phyloP scores from a whole-genome alignment of 352 stramenopile genomes.

The Pythium myriotylum region DNA sequence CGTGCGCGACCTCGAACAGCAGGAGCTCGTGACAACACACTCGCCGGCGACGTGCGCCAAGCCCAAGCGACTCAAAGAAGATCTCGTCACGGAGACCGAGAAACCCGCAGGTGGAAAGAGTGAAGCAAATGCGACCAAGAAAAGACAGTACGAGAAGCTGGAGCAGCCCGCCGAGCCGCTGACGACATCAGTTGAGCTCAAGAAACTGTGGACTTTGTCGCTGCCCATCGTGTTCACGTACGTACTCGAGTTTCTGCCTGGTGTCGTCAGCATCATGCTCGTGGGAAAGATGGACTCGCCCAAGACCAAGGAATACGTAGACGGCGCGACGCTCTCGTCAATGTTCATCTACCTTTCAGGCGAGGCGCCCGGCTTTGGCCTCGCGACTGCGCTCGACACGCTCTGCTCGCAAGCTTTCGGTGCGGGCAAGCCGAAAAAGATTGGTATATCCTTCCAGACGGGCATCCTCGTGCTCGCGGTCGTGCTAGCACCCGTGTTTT shows the following conservation, averaged over 20 bases:
- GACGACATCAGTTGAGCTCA: conserved; percentile 31
- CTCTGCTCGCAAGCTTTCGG: conserved; percentile 85
- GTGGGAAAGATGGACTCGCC: conserved; percentile 75
- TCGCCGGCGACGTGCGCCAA: neutral
- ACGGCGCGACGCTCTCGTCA: conserved; percentile 62
- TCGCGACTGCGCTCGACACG: conserved; percentile 89
- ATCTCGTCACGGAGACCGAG: neutral
- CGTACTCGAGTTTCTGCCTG: conserved; percentile 72
- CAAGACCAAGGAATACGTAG: conserved; percentile 71
- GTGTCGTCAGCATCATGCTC: conserved; percentile 63
- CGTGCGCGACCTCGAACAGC: conserved; percentile 2
- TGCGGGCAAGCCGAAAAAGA: conserved; percentile 61
- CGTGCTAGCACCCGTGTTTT: conserved; percentile 56
- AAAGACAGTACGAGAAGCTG: conserved; percentile 6
- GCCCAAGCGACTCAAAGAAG: conserved; percentile 1
- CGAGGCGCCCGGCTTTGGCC: conserved; percentile 72
- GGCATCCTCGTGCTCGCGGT: conserved; percentile 68
- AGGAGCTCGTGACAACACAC: conserved; percentile 5
- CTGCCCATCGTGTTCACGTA: conserved; percentile 75
- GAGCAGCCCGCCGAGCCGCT: neutral
- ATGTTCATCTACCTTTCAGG: conserved; percentile 88
- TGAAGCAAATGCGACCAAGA: neutral
- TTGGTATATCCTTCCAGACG: conserved; percentile 87
- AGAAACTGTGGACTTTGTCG: conserved; percentile 44
- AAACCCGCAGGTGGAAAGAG: neutral